Conservation (phyloP, 2,329 filamentous ascomycete species). For the Fusarium miscanthi region DNA sequence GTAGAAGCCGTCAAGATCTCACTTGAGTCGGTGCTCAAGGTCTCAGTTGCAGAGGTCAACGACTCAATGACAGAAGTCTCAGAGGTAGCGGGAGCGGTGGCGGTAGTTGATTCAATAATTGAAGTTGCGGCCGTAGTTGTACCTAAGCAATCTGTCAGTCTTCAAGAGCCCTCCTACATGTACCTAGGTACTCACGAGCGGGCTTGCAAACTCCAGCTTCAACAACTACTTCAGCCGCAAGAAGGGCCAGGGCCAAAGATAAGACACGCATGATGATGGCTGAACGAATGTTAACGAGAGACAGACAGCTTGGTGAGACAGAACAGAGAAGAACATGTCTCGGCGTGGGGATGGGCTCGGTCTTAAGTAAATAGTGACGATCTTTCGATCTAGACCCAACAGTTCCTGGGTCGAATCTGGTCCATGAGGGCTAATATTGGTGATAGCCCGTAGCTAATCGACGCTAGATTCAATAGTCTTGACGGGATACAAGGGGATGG, state of each 20-base stretch:
- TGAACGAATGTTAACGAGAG: constrained; percentile 6
- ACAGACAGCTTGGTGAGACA: background rate
- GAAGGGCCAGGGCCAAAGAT: background rate
- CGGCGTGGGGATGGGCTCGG: background rate
- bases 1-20: background rate
- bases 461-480: background rate
- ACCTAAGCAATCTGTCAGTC: background rate
- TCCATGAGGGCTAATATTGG: background rate
- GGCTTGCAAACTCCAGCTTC: constrained; percentile 16
- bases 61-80: background rate
- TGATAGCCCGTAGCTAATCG: background rate
- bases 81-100: background rate
- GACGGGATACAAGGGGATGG: background rate
- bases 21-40: background rate
- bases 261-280: background rate
- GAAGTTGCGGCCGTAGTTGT: background rate
- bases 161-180: accelerated
- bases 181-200: background rate
- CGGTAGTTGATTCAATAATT: background rate
- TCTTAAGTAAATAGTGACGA: background rate
- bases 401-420: background rate
- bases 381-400: too few relatives aligned
- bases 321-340: too few relatives aligned
- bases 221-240: background rate
- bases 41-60: background rate